Conservation (phyloP, 306 rosid genomes). For the Benincasa hispida region DNA sequence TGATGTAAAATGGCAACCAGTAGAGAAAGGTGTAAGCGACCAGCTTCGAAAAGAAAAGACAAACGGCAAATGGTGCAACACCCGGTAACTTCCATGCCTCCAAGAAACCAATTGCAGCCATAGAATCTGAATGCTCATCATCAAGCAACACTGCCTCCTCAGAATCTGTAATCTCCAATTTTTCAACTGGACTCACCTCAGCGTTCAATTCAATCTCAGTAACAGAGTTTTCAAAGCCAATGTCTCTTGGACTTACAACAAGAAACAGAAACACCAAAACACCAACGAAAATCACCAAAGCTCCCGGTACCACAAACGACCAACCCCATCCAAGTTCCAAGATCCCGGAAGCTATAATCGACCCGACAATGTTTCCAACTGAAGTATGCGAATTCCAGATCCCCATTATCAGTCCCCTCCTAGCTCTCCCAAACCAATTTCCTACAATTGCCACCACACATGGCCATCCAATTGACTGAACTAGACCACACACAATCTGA, state of each 20-base stretch:
- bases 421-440: conserved; percentile 68
- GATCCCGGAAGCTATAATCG: conserved; percentile 58
- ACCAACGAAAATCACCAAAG: conserved; percentile 51
- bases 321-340: conserved; percentile 96
- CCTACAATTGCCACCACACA: conserved; percentile 89
- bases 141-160: conserved; percentile 59
- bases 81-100: conserved; percentile 95
- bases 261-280: conserved; percentile 65
- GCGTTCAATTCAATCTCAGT: conserved; percentile 36
- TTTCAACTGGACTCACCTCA: conserved; percentile 1
- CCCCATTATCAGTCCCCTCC: conserved; percentile 92
- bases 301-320: conserved; percentile 81
- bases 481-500: conserved; percentile 71
- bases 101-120: conserved; percentile 72
- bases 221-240: conserved; percentile 44
- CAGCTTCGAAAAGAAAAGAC: conserved; percentile 92
- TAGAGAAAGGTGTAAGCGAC: conserved; percentile 86
- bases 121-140: conserved; percentile 24
- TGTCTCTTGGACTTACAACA: conserved; percentile 50
- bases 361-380: conserved; percentile 76
- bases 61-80: conserved; percentile 68
- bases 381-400: conserved; percentile 89
- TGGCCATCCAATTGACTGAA: conserved; percentile 99
- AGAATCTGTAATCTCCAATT: conserved; percentile 28
- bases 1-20: conserved; percentile 87